Conservation (phyloP, 2,329 filamentous ascomycete genomes). For the Neobulgaria alba region DNA sequence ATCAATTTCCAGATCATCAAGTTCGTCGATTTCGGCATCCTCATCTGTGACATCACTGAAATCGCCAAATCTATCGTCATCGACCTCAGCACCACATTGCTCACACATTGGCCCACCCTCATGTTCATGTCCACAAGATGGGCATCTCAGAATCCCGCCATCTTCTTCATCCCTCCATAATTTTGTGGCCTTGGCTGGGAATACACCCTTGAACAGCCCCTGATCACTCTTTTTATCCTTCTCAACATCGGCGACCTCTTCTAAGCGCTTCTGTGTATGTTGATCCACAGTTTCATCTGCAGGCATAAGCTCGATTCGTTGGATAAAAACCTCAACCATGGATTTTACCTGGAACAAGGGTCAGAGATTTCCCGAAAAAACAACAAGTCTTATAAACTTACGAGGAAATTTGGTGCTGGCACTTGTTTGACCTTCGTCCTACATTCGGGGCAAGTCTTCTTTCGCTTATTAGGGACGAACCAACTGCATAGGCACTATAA, state of each 20-base stretch:
- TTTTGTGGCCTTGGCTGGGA: conserved; percentile 9
- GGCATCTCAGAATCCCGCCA: conserved; percentile 53
- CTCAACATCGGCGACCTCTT: conserved; percentile 52
- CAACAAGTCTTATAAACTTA: conserved; percentile 28
- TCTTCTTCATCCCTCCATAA: conserved; percentile 46
- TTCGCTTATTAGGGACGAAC: conserved; percentile 36
- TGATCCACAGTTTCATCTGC: conserved; percentile 54
- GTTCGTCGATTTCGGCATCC: conserved; percentile 8
- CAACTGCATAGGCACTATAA: conserved; percentile 29
- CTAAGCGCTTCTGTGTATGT: conserved; percentile 46
- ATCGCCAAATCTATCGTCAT: conserved; percentile 32
- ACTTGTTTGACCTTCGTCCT: conserved; percentile 47
- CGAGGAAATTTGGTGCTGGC: conserved; percentile 57
- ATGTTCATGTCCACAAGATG: conserved; percentile 53
- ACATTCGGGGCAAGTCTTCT: conserved; percentile 63
- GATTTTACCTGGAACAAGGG: conserved; percentile 45
- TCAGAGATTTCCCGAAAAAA: conserved; percentile 1
- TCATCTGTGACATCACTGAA: conserved; percentile 33
- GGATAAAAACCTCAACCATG: conserved; percentile 54
- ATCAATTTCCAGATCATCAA: conserved; percentile 12
- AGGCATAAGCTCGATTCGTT: conserved; percentile 50
- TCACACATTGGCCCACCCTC: conserved; percentile 47
- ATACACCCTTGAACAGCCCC: conserved; percentile 54
- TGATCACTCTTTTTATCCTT: conserved; percentile 45
- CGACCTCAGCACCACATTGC: conserved; percentile 45